phyloP scores from a whole-genome alignment of 2,329 filamentous ascomycete species.

The Lithohypha guttulata region DNA sequence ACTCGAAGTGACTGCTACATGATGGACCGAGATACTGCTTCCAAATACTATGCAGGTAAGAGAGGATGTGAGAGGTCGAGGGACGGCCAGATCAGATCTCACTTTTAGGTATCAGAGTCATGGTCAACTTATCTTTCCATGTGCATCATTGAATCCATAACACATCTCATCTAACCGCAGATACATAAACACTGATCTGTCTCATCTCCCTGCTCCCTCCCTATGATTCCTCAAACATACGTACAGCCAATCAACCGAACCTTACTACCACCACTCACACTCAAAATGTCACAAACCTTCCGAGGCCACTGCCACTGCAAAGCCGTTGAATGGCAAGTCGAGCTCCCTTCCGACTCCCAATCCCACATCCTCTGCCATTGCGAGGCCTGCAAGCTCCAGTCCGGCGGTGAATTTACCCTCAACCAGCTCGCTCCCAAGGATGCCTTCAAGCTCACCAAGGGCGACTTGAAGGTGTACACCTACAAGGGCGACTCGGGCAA shows the following conservation, averaged over 20 bases:
- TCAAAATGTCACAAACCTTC: conserved; percentile 34
- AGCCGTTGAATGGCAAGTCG: conserved; percentile 42
- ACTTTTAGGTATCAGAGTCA: too few relatives aligned
- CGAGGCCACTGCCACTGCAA: conserved; percentile 47
- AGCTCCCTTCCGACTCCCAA: conserved; percentile 34
- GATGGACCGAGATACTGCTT: too few relatives aligned
- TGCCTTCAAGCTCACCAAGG: conserved; percentile 43
- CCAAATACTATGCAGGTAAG: conserved; percentile 7
- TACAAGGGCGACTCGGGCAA: conserved; percentile 49
- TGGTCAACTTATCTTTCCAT: too few relatives aligned
- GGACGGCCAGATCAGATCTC: too few relatives aligned
- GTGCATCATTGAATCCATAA: too few relatives aligned
- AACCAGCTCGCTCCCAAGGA: conserved; percentile 44
- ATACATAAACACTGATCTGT: too few relatives aligned
- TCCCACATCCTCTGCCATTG: conserved; percentile 42
- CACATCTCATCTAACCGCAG: too few relatives aligned
- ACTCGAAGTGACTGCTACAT: neutral
- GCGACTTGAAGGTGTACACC: conserved; percentile 41
- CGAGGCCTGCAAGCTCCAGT: conserved; percentile 46
- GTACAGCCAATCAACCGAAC: too few relatives aligned
- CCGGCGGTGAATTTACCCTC: conserved; percentile 41
- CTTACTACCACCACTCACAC: conserved; percentile 1
- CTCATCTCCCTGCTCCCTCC: too few relatives aligned
- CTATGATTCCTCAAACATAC: too few relatives aligned
- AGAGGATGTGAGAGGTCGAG: too few relatives aligned